Base-by-base conservation (phyloP, 495 filamentous ascomycete species). In the Apodospora peruviana region DNA sequence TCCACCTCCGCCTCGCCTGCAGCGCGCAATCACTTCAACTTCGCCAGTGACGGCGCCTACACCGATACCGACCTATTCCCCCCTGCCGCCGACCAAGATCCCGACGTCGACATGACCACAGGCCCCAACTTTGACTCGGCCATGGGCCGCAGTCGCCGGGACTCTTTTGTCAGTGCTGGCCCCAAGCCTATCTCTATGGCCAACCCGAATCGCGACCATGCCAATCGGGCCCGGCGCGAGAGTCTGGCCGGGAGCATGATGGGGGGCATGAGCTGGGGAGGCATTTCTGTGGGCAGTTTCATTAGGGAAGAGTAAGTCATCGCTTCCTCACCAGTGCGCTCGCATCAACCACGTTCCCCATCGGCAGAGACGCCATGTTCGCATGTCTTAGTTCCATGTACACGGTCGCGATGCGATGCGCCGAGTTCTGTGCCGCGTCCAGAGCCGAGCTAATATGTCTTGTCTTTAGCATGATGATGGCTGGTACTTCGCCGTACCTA, bases 181-280 rank as follows among this genome's bases (percentile, higher is more conserved):
- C 84, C 88, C 20, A 88, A 87, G 68, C 89, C 90, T 35, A 96
- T 96, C 49, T 87, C 87, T 25, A 83, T 90, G 76, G 80, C 80
- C 43, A 84, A 83, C 52, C 81, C 84, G 16, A 87, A 85, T 62
- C 79, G 85, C 61, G 84, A 90, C 53, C 77, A 82, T 50, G 70
- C 70, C 51, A 70, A 68, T 57, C 73, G 76, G 57, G 78, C 71
- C 43, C 84, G 93, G 47, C 79, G 91, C 55, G 93, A 95, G 65
- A 91, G 87, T 57, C 66, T 90, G 51, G 88, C 86, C 42, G 84
- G 89, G 43, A 98, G 94, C 70, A 71, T 96, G 59, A 85, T 91
- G 55, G 85, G 81, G 51, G 91, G 90, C 44, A 94, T 96, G 89
- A 97, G 94, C 64, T 98, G 90, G 90, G 93, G 94, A 61, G 94